Evolutionary conservation across 2,329 filamentous ascomycete species (phyloP), one percentile per base, ranked within the genome.

Genomic region (Calonectria hongkongensis): DNA sequence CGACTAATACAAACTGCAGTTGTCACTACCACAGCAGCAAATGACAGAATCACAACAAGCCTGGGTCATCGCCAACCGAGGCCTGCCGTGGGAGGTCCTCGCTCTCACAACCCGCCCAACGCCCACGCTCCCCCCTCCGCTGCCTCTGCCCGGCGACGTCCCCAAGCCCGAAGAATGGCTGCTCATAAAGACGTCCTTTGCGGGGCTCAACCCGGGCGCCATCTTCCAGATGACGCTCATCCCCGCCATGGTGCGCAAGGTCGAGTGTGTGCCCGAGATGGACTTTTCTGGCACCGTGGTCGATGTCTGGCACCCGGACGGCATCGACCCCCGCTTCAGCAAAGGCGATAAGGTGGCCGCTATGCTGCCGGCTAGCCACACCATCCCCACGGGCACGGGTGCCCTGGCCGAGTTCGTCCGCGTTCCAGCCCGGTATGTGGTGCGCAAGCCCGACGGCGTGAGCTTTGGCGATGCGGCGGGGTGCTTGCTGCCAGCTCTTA

Each of bases 171-270:
- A 82, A 41, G 81, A 84, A 76, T 84, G 83, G 83, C 72, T 88
- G 36, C 75, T 86, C 36, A 76, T 88, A 69, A 83, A 82, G 63
- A 78, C 85, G n/a, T 82, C 84, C 67, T 85, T 86, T 68, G 85
- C 83, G 4, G 85, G 84, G 16, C 85, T 89, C 70, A 88, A 88
- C 72, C 85, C 85, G 5, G 86, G 86, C 39, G 84, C 85, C 67
- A 82, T 83, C 43, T 83, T 86, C 56, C 81, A 85, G 21, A 84
- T 87, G 81, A 80, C 82, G n/a, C 79, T 87, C 5, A 73, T 87
- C 43, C 86, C 86, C 66, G 81, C 75, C 68, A 82, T 83, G 58
- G 81, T 81, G 73, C 84, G 87, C 74, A 76, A 75, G 74, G 78
- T 74, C 63, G 81, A 72, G 5, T 86, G 70, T 54, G 82, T 85